These are phyloP conservation scores for Solanum ahanhuiri DNA, from an alignment of 257 asterid genomes.

Conservation along the genomic window DNA sequence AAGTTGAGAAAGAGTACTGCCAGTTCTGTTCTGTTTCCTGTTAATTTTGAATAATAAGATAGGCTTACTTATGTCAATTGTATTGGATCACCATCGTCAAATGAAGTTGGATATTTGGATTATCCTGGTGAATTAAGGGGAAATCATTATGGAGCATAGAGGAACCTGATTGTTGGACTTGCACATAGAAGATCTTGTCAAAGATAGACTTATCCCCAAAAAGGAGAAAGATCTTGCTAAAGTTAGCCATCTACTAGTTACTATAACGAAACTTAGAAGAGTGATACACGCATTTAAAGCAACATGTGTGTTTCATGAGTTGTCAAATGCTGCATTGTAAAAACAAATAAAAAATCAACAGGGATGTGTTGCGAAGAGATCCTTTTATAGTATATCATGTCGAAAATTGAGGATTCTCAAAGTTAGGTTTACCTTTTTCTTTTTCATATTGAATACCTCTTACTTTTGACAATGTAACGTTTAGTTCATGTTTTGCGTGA, in stretches of 20 bases:
- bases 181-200: not conserved
- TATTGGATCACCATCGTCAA: not conserved
- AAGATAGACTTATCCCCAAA: not conserved
- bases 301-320: not conserved
- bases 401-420: not conserved
- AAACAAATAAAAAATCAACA: not conserved
- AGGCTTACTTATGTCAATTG: not conserved
- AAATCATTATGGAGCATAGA: not conserved
- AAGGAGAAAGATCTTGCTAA: not conserved
- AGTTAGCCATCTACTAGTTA: not conserved
- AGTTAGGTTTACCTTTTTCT: not conserved
- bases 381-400: not conserved
- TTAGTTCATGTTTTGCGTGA: conserved; percentile 12
- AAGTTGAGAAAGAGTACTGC: not conserved
- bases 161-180: not conserved
- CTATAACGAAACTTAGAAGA: not conserved
- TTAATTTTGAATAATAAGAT: not conserved
- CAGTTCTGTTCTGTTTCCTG: not conserved
- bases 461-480: not conserved
- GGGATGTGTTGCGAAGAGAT: not conserved
- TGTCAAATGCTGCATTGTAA: not conserved
- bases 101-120: not conserved
- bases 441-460: not conserved
- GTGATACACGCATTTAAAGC: not conserved
- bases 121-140: not conserved